Percentiles rank a stretch among this genome's conserved stretches.
These are phyloP conservation scores for Gastrolobium villosum DNA, from an alignment of 306 rosid species.

Conservation along the genomic window DNA sequence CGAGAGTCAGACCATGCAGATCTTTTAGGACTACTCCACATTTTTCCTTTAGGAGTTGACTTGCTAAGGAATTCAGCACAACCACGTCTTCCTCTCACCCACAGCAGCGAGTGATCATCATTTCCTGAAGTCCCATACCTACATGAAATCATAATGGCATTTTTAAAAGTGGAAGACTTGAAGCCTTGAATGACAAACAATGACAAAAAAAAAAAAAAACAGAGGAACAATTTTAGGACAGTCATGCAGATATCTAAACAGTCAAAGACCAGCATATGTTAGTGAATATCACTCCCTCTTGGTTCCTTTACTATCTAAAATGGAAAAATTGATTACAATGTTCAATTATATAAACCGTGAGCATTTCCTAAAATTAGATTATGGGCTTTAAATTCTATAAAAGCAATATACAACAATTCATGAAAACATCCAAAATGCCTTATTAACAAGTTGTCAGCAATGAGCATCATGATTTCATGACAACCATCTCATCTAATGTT, in stretches of 20 bases:
- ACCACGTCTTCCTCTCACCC: constrained; percentile 47
- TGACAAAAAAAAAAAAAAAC: not conserved
- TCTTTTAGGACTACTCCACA: constrained; percentile 52
- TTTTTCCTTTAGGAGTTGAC: constrained; percentile 64
- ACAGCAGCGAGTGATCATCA: constrained; percentile 42
- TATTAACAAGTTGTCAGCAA: not conserved
- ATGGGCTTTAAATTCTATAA: constrained; percentile 2
- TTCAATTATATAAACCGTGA: not conserved
- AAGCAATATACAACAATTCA: constrained; percentile 9
- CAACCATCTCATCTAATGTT: constrained; percentile 7
- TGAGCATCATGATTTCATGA: not conserved
- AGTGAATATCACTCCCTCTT: constrained; percentile 17
- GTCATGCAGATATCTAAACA: not conserved
- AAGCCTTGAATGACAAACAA: constrained; percentile 21
- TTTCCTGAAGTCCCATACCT: constrained; percentile 59
- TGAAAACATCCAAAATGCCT: constrained; percentile 11
- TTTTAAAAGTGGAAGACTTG: constrained; percentile 14
- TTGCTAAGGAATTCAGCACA: constrained; percentile 78
- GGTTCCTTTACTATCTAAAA: constrained; percentile 3
- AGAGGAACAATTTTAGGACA: not conserved
- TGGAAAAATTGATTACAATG: not conserved
- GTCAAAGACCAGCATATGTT: not conserved
- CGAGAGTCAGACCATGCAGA: constrained; percentile 76
- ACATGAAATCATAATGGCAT: constrained; percentile 40
- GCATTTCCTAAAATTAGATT: constrained; percentile 17